Base-by-base conservation (phyloP, 2,329 filamentous ascomycete species). In the Claviceps pusilla region DNA sequence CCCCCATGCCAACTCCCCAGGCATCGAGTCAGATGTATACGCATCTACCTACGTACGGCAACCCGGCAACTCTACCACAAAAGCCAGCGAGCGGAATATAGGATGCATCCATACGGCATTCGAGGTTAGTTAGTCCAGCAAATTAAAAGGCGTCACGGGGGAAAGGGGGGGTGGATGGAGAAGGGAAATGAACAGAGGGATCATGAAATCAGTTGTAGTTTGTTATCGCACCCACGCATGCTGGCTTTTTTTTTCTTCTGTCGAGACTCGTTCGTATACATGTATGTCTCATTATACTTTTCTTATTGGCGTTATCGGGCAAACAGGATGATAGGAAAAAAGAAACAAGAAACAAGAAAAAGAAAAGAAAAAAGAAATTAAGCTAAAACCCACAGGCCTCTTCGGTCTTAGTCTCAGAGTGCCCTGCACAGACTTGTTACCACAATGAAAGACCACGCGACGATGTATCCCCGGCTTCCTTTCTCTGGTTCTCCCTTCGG, bases 21-120 rank as follows among this genome's bases (percentile, higher is more conserved):
- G 71, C 69, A 47, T 69, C 69, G 48, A 64, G 63, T 52, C 76
- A 76, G 60, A 64, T 72, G 6, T 80, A 74, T 60, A 74, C 71
- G 57, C 76, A 79, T 60, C 66, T 82, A 58, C 77, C 69, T 24
- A 66, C 76, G 47, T 82, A 80, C 59, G 78, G 78, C 59, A 82
- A 82, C 64, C 78, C 78, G 55, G 77, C 78, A 37, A 76, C 76
- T 37, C 64, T 82, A 63, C 78, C 78, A 56, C 78, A 81, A 63
- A 81, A 81, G 67, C 78, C 78, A 56, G 69, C 75, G 39, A 72
- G 73, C 56, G 73, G 71, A 62, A 70, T 74, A 61, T 75, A 73
- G 58, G 60, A 59, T 63, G 62, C 62, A 68, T 66, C 59, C 59
- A 51, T 58, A 47, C 54, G 61, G 61, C 65, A 60, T 65, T 65